Evolutionary conservation across 208 protist species (phyloP), one percentile per base, ranked within the genome.

Genomic region (Crithidia thermophila): DNA sequence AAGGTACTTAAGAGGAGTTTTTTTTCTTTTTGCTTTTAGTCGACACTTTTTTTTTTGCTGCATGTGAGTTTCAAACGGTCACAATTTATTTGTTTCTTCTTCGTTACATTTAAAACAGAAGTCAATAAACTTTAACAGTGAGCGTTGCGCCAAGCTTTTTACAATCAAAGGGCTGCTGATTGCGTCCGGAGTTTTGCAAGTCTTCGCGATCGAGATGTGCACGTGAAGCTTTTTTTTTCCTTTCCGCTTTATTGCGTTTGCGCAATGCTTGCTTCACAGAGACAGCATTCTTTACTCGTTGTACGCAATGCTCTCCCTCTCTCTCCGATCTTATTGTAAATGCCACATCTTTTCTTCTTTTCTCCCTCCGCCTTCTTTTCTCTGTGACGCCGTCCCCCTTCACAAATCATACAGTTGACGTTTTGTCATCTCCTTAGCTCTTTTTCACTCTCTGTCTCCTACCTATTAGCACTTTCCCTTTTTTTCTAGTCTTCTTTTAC

Each of bases 401-500:
- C 10, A 18, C 39, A 16, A 16, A 43, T 10, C 30, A 4, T 37
- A 13, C 25, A 45, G 31, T 53, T 52, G 45, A 45, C 21, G 20
- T 67, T 33, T 34, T 60, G 40, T 59, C 20, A 37, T 43, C 33
- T 6, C 47, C 23, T 31, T 33, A 50, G 34, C 39, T 28, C 39
- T 31, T 21, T 25, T 21, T 57, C 5, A 16, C 0, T 45, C 18
- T 33, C 51, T 40, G 2, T 28, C 4, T 31, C 39, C 31, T 28
- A 36, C 8, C 1, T 53, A 21, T 58, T 36, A 31, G 27, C 49
- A 46, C 5, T 45, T 49, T n/a, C n/a, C n/a, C n/a, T n/a, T 28
- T 18, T 33, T 34, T 46, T 21, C 23, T 34, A 16, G n/a, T 31
- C 52, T 20, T 47, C 21, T 67, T n/a, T 70, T 62, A 30, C 27